Base-by-base conservation (phyloP, 1,139 yeast genomes). In the Kazachstania sp. region DNA sequence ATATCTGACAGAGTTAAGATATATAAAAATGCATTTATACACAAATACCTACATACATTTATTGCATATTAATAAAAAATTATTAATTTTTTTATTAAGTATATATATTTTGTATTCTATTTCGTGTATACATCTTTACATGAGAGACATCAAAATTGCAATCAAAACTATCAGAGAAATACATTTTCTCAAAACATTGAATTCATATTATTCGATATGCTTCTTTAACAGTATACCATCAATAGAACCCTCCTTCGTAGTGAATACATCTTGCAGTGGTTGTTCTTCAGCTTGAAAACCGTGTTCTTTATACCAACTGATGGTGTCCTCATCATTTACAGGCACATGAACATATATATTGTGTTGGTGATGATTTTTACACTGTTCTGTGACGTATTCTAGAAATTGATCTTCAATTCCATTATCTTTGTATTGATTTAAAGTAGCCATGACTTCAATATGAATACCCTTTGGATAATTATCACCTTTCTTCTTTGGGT, bases 381-480 rank as follows among this genome's bases (percentile, higher is more conserved):
- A 78, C 49, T 78, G 72, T 36, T 75, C 76, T 23, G 78, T 70
- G 18, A 83, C 67, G 63, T 71, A 79, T 3, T 75, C 68, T 43
- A 86, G 64, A 45, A 86, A 71, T 58, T 72, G 68, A 13, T 70
- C 61, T 18, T 86, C 94, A 41, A 85, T 73, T 0, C 85, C 83
- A 51, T 71, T 68, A 35, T 71, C 65, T 50, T 81, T 68, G 62
- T 84, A 86, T 0, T 79, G 75, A 37, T 75, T 69, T 53, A 86
- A 67, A 6, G 86, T 90, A 0, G 81, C 84, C 44, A 86, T 63
- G 2, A 81, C 72, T 62, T 83, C 83, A 37, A 86, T 72, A 54
- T 82, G 77, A 1, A 84, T 72, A 4, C 79, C 77, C 16, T 67
- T 61, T 2, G 75, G 74, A 3, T 68, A 56, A n/a, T 56, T 54